Percentiles rank a stretch among this genome's conserved stretches.
Evolutionary conservation across 2,329 filamentous ascomycete species (phyloP).

Genomic region (Blastomyces gilchristii): DNA sequence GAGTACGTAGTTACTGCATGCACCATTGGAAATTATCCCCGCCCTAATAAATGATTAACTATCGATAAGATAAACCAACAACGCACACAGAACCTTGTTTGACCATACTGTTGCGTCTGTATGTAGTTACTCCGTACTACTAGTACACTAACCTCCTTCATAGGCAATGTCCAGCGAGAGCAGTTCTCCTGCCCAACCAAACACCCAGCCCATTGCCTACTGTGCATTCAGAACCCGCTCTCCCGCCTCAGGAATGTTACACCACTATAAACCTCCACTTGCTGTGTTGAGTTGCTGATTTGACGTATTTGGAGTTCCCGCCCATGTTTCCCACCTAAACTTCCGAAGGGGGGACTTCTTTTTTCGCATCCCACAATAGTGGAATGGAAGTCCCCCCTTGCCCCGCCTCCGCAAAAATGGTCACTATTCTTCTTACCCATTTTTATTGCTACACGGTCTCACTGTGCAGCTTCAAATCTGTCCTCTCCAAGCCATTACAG

Average conservation of each 20-base stretch:
- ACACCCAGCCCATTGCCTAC: neutral
- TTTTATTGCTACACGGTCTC: neutral
- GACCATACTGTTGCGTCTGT: too few relatives aligned
- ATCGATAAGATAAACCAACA: neutral
- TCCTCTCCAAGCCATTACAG: neutral
- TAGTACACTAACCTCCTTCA: too few relatives aligned
- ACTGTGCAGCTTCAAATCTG: neutral
- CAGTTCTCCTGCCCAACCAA: neutral
- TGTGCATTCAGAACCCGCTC: neutral
- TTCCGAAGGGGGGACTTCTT: too few relatives aligned
- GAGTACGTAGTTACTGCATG: too few relatives aligned
- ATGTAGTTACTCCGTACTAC: too few relatives aligned
- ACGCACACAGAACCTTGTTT: too few relatives aligned
- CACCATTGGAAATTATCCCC: neutral
- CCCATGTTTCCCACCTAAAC: too few relatives aligned
- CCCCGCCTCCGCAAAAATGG: neutral
- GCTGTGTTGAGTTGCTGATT: too few relatives aligned
- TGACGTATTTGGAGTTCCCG: too few relatives aligned
- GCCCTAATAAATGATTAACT: neutral
- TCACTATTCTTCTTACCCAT: neutral
- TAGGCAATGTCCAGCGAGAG: neutral
- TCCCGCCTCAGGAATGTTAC: neutral
- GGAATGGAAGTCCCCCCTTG: too few relatives aligned
- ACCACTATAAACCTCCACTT: neutral
- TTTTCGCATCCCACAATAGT: too few relatives aligned